phyloP scores from a whole-genome alignment of 192 early-diverging fungal species.

The Oehlia diaphana region DNA sequence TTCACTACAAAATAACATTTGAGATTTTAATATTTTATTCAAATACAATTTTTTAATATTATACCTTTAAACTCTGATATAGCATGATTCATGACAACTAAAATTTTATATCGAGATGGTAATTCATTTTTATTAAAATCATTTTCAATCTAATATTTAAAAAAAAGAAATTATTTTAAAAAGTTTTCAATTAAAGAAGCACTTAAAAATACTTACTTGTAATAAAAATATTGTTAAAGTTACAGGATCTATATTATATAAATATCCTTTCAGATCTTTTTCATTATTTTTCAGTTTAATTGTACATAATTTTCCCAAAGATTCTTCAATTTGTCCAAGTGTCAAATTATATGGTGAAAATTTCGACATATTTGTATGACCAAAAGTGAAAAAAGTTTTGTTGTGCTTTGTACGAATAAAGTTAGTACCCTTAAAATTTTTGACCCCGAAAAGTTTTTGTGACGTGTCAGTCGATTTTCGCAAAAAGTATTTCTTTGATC shows the following conservation, averaged over 20 bases:
- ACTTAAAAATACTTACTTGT: not conserved
- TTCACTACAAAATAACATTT: not conserved
- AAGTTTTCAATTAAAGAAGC: not conserved
- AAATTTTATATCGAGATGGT: conserved; percentile 24
- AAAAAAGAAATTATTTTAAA: not conserved
- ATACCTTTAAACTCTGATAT: conserved; percentile 10
- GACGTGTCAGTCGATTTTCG: no score
- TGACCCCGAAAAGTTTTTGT: no score
- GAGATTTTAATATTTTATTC: not conserved
- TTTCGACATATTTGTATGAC: not conserved
- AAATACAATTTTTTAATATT: not conserved
- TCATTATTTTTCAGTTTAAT: conserved; percentile 32
- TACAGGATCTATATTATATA: conserved; percentile 42
- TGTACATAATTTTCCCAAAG: conserved; percentile 21
- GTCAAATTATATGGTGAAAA: not conserved
- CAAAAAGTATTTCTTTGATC: no score
- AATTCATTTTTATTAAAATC: not conserved
- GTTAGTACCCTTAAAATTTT: no score
- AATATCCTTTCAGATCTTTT: conserved; percentile 25
- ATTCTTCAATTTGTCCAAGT: conserved; percentile 23
- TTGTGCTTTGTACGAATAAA: no score
- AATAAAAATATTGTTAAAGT: conserved; percentile 35
- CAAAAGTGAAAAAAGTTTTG: no score
- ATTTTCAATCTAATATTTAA: not conserved
- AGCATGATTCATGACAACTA: not conserved